These are phyloP conservation scores for Talaromyces sp. DNA, from an alignment of 2,329 filamentous ascomycete species.

Conservation along the genomic window DNA sequence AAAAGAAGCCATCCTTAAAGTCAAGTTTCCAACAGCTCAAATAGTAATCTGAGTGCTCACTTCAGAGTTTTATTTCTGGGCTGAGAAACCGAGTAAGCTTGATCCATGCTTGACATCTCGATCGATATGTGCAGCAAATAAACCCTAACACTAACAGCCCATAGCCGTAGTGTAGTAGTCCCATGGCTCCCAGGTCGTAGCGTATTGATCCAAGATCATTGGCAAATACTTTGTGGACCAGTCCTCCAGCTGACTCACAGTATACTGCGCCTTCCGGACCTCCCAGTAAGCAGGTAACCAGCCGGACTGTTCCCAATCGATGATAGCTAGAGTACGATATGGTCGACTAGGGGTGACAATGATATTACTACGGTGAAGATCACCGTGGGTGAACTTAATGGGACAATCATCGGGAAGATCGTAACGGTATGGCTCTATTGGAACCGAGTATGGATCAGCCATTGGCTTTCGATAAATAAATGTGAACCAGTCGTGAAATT, in stretches of 20 bases:
- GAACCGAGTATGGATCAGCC: slow-evolving; percentile 16
- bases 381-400: too few relatives aligned
- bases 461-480: slow-evolving; percentile 21
- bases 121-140: not conserved
- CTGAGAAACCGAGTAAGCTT: not conserved
- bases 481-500: slow-evolving; percentile 28
- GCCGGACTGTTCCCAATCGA: too few relatives aligned
- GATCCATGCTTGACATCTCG: not conserved
- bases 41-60: not conserved
- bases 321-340: too few relatives aligned
- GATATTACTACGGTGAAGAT: too few relatives aligned
- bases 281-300: too few relatives aligned
- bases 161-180: slow-evolving; percentile 27
- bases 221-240: slow-evolving; percentile 27
- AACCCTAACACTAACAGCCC: slow-evolving; percentile 17
- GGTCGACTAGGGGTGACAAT: too few relatives aligned
- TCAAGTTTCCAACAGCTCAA: not conserved
- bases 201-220: slow-evolving; percentile 29
- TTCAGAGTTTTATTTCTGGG: not conserved
- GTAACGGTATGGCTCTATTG: not conserved
- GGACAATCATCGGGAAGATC: too few relatives aligned
- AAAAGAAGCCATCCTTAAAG: not conserved
- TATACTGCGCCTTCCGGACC: slow-evolving; percentile 26
- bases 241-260: slow-evolving; percentile 25
- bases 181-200: slow-evolving; percentile 29